Conservation (phyloP, 2,329 filamentous ascomycete species). For the Pseudopyricularia javanii region DNA sequence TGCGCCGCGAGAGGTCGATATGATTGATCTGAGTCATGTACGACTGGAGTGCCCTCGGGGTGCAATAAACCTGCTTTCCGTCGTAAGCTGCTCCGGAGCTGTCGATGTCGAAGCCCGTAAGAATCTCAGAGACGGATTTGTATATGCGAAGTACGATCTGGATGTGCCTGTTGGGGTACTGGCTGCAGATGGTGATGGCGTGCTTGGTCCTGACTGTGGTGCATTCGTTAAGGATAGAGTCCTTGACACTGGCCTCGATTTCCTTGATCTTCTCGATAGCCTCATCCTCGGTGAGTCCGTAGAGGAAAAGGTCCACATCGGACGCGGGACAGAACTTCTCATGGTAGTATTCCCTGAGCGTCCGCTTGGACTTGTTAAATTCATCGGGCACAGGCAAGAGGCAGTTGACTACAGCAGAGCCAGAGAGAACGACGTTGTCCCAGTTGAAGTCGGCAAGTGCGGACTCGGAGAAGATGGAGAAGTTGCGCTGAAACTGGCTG, state of each 20-base stretch:
- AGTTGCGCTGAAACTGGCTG: conserved; percentile 63
- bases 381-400: conserved; percentile 57
- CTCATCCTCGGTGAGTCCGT: conserved; percentile 64
- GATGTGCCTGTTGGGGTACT: conserved; percentile 57
- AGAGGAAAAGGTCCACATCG: conserved; percentile 79
- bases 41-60: conserved; percentile 63
- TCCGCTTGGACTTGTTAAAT: conserved; percentile 49
- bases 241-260: conserved; percentile 63
- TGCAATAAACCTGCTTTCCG: conserved; percentile 66
- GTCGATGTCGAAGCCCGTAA: conserved; percentile 83
- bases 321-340: conserved; percentile 70
- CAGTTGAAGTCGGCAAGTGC: conserved; percentile 66
- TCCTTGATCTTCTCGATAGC: conserved; percentile 74
- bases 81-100: conserved; percentile 73
- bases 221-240: conserved; percentile 70
- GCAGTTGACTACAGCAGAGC: conserved; percentile 69
- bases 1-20: conserved; percentile 66
- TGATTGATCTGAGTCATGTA: conserved; percentile 76
- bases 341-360: conserved; percentile 64
- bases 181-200: conserved; percentile 69
- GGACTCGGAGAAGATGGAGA: conserved; percentile 70
- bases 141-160: conserved; percentile 78
- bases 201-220: conserved; percentile 80
- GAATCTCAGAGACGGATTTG: conserved; percentile 70
- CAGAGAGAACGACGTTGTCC: conserved; percentile 71